Evolutionary conservation across 441 rosid species (phyloP).

Genomic region (Capsella rubella): DNA sequence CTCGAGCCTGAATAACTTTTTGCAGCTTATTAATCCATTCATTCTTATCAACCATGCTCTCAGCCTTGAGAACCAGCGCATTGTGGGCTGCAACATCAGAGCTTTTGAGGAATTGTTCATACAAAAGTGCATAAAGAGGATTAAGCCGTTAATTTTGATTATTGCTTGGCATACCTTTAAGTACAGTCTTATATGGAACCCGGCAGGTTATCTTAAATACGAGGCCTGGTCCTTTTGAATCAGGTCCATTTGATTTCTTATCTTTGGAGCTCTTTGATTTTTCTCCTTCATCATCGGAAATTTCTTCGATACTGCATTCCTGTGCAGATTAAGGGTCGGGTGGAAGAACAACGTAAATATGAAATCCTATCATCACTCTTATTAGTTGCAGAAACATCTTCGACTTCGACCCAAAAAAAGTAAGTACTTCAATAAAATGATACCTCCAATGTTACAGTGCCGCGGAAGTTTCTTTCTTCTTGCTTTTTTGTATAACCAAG

Average conservation of each 20-base stretch:
- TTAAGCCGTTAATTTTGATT: slow-evolving; percentile 15
- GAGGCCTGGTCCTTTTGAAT: slow-evolving; percentile 60
- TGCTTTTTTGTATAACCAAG: slow-evolving; percentile 81
- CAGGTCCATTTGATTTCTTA: slow-evolving; percentile 77
- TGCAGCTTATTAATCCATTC: slow-evolving; percentile 70
- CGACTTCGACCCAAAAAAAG: not conserved
- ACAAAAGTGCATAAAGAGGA: slow-evolving; percentile 14
- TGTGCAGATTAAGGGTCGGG: slow-evolving; percentile 39
- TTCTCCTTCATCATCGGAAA: slow-evolving; percentile 68
- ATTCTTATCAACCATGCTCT: slow-evolving; percentile 64
- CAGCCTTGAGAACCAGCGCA: slow-evolving; percentile 71
- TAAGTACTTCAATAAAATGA: slow-evolving; percentile 1
- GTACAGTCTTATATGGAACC: slow-evolving; percentile 69
- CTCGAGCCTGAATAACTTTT: slow-evolving; percentile 62
- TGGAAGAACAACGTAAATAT: slow-evolving; percentile 21
- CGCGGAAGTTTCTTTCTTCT: slow-evolving; percentile 78
- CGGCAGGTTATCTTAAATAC: slow-evolving; percentile 69
- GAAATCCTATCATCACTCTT: slow-evolving; percentile 9
- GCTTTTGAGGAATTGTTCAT: slow-evolving; percentile 3
- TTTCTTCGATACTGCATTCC: slow-evolving; percentile 82
- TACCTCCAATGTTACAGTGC: slow-evolving; percentile 75
- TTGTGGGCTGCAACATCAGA: slow-evolving; percentile 64
- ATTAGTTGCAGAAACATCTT: slow-evolving; percentile 11
- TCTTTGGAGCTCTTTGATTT: slow-evolving; percentile 71
- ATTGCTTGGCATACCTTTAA: slow-evolving; percentile 57